Base-by-base conservation (phyloP, 176 grass and related monocot species). In the Zoysia pacifica region DNA sequence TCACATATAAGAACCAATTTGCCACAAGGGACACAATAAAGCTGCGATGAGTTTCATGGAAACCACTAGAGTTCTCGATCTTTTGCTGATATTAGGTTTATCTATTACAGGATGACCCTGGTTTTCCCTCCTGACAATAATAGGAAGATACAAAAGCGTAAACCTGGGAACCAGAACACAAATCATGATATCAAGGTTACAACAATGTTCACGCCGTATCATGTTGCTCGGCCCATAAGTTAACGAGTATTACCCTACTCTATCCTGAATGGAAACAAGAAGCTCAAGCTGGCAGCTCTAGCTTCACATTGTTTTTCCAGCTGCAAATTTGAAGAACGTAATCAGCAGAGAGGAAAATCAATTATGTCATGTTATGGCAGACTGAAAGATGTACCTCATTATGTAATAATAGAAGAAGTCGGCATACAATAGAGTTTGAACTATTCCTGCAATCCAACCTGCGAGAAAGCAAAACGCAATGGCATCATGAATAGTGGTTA, bases 321-420 rank as follows among this genome's bases (percentile, higher is more conserved):
- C 94, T 92, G 87, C 80, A 87, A 89, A 83, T 52, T 85, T 62
- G 2, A 56, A 68, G 53, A 69, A 70, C 8, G 70, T 51, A 9
- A 42, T 85, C 74, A 90, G 19, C 66, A 58, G 20, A 79, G 76
- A 79, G 58, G 70, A 39, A 82, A 7, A 79, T 45, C 56, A 9
- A 4, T 65, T 10, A 15, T 1, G 78, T 77, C 40, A 64, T 41
- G 65, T 51, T 65, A 70, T 3, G 9, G 36, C 42, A 43, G 46
- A 80, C 48, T 20, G 3, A 73, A 80, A 40, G 12, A 46, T 49
- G 63, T 90, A 99, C 96, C 96, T 99, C 46, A 89, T 85, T 80
- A 99, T 87, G 81, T 99, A 99, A 72, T 99, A 99, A 73, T 91
- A 99, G 75, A 99, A 93, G 62, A 99, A 99, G 80, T 99, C 96